Conservation (phyloP, 2,329 filamentous ascomycete genomes). For the Dothidotthia symphoricarpi region DNA sequence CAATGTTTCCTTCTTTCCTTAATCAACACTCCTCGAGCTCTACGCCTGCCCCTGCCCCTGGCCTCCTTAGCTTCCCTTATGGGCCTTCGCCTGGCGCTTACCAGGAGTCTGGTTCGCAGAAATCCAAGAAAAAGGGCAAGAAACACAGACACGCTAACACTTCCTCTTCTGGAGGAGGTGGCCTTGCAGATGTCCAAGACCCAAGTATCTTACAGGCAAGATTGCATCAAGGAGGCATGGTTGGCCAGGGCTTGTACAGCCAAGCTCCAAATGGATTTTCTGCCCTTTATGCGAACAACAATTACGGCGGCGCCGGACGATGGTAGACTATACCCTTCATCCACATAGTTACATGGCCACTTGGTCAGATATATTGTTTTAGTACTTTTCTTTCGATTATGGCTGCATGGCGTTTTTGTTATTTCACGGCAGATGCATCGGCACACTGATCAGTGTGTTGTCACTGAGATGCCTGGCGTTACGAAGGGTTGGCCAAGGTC, state of each 20-base stretch:
- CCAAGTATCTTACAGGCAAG: slow-evolving; percentile 98
- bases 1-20: slow-evolving; percentile 88
- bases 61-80: slow-evolving; percentile 89
- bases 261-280: slow-evolving; percentile 93
- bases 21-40: slow-evolving; percentile 81
- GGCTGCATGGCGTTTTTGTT: slow-evolving; percentile 39
- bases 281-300: slow-evolving; percentile 70
- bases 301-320: slow-evolving; percentile 42
- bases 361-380: slow-evolving; percentile 34
- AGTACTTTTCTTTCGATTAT: slow-evolving; percentile 30
- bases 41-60: slow-evolving; percentile 83
- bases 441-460: slow-evolving; percentile 34
- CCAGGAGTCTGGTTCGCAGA: slow-evolving; percentile 83
- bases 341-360: slow-evolving; percentile 31
- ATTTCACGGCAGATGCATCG: slow-evolving; percentile 40
- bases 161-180: slow-evolving; percentile 99
- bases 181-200: slow-evolving; percentile 99
- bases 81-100: slow-evolving; percentile 80
- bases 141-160: slow-evolving; percentile 99
- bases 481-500: slow-evolving; percentile 32
- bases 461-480: slow-evolving; percentile 41
- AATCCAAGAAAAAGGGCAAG: slow-evolving; percentile 99
- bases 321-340: slow-evolving; percentile 39
- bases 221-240: slow-evolving; percentile 82
- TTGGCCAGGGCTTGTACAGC: slow-evolving; percentile 86